Conservation (phyloP, 2,329 filamentous ascomycete genomes). For the Didymella sp. region DNA sequence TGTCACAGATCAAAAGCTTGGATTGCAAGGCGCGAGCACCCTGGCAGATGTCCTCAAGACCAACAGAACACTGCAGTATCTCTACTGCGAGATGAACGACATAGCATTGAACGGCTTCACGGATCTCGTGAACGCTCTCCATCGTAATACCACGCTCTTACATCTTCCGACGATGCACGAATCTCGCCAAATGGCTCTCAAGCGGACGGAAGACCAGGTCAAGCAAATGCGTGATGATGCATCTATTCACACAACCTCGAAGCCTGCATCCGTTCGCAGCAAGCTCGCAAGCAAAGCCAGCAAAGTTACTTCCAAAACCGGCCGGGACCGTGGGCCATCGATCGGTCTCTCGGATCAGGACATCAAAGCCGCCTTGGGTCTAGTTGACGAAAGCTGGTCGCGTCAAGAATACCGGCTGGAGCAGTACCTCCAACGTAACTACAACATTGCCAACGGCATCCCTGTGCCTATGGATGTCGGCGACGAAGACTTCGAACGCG, state of each 20-base stretch:
- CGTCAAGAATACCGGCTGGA: conserved; percentile 57
- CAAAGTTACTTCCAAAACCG: conserved; percentile 37
- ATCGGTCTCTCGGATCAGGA: conserved; percentile 55
- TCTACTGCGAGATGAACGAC: conserved; percentile 75
- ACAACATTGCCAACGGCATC: conserved; percentile 54
- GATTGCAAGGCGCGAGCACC: conserved; percentile 72
- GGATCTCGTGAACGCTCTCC: conserved; percentile 71
- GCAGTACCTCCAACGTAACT: conserved; percentile 57
- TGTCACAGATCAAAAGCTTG: conserved; percentile 66
- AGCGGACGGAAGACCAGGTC: conserved; percentile 64
- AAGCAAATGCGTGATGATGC: conserved; percentile 58
- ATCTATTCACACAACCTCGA: conserved; percentile 34
- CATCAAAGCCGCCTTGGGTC: conserved; percentile 56
- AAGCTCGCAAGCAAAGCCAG: conserved; percentile 43
- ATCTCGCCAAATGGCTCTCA: conserved; percentile 67
- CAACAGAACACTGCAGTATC: conserved; percentile 67
- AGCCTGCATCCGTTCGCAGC: conserved; percentile 43
- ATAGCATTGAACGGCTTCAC: conserved; percentile 75
- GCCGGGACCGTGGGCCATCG: conserved; percentile 35
- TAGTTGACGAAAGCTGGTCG: conserved; percentile 59
- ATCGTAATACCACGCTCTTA: conserved; percentile 68
- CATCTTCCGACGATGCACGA: conserved; percentile 69
- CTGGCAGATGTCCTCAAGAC: conserved; percentile 71
- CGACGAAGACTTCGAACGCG: conserved; percentile 53
- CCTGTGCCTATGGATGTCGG: conserved; percentile 54